phyloP scores from a whole-genome alignment of 371 early-diverging fungal species.

The Syncephalastrum contaminatum region DNA sequence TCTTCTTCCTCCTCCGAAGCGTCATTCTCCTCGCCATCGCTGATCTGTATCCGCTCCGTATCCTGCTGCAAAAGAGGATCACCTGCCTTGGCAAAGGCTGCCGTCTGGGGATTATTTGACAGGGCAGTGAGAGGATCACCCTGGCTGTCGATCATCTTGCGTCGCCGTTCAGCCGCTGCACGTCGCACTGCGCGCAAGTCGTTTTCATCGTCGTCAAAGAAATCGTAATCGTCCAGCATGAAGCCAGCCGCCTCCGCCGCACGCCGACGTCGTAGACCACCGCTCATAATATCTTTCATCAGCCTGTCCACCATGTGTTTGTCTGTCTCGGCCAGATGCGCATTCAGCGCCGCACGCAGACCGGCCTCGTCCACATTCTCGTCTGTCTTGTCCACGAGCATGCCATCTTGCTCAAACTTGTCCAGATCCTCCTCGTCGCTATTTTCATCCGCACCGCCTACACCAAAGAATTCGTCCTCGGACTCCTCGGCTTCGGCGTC shows the following conservation, averaged over 20 bases:
- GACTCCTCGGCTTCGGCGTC: conserved; percentile 51
- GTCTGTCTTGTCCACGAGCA: conserved; percentile 41
- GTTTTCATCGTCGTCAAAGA: conserved; percentile 39
- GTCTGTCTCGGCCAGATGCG: conserved; percentile 39
- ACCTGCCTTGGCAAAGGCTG: conserved; percentile 49
- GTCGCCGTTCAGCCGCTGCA: conserved; percentile 33
- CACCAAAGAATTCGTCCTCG: conserved; percentile 50
- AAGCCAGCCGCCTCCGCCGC: conserved; percentile 36
- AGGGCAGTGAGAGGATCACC: conserved; percentile 32
- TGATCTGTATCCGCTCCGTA: conserved; percentile 15
- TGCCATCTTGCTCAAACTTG: conserved; percentile 43
- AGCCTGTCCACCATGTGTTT: conserved; percentile 37
- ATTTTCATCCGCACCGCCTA: conserved; percentile 35
- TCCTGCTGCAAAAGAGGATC: conserved; percentile 23
- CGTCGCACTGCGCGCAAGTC: conserved; percentile 39
- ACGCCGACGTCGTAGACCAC: conserved; percentile 39
- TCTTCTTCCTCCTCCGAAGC: conserved; percentile 7
- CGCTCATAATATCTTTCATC: conserved; percentile 46
- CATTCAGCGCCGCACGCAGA: conserved; percentile 28
- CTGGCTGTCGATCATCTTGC: conserved; percentile 23
- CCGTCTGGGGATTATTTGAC: conserved; percentile 40
- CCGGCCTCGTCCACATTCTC: conserved; percentile 37
- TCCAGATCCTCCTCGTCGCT: conserved; percentile 36
- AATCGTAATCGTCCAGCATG: conserved; percentile 40
- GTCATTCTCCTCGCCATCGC: conserved; percentile 26